Evolutionary conservation across 257 asterid species (phyloP), one percentile per base, ranked within the genome.

Genomic region (Datura wrightii): DNA sequence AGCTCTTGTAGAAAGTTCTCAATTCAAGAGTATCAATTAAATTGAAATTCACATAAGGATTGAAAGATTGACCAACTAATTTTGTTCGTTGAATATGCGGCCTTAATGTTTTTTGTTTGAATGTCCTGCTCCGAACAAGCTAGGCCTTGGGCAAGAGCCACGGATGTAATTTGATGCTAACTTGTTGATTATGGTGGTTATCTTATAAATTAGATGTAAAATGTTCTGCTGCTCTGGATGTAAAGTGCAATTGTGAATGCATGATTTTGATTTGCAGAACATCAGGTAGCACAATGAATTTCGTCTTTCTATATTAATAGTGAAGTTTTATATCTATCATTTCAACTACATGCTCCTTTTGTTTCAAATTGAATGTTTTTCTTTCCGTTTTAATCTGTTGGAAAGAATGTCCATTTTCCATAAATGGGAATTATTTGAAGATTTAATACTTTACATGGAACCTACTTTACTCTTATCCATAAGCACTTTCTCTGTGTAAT

Each of bases 231-330:
- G 46, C 46, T 78, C 48, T 34, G 63, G 63, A 78, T 52, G 42
- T 78, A 78, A 14, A 78, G 48, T 34, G 60, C 82, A 78, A 52
- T 31, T 76, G 14, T 50, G 82, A 78, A 15, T 78, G 59, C 63
- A 78, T 78, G 48, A 52, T 31, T 78, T 78, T 78, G 63, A 78
- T 78, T 78, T 78, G 34, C 62, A 31, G n/a, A 34, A 62, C 82
- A 31, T 78, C 48, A 14, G 62, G 82, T 78, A 78, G 63, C 82
- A 76, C 63, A 50, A 50, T 34, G 62, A 52, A 74, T 74, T 48
- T 13, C 60, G 44, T 48, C 42, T 48, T 69, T 74, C 24, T 24
- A 24, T 48, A 15, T 48, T 74, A 48, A 6, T 48, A 14, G 60
- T 24, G 60, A 74, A 24, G 60, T 31, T 52, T 15, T 31, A 48